phyloP scores from a whole-genome alignment of 495 filamentous ascomycete species.

The Penicillium maclennaniae region DNA sequence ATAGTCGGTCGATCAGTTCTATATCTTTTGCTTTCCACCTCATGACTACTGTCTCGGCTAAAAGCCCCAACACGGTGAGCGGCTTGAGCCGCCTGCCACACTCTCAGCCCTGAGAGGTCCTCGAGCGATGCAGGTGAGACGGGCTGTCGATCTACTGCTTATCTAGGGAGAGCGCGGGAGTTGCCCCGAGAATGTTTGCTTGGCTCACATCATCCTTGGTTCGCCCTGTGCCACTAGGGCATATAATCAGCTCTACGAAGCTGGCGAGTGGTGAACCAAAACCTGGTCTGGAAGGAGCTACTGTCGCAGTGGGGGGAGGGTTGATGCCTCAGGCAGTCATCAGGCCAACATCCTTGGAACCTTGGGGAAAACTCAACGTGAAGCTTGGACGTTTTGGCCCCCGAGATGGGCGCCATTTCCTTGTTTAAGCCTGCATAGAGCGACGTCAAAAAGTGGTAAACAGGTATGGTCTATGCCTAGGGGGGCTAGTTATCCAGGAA shows the following conservation, averaged over 20 bases:
- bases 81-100: neutral
- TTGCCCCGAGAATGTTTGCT: slow-evolving; percentile 6
- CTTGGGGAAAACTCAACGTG: neutral
- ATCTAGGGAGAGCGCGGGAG: slow-evolving; percentile 1
- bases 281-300: neutral
- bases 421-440: neutral
- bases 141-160: slow-evolving; percentile 8
- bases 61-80: neutral
- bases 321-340: too few relatives aligned
- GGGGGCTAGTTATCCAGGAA: neutral
- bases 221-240: neutral
- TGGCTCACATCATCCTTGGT: slow-evolving; percentile 10
- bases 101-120: neutral
- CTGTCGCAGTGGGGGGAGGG: neutral
- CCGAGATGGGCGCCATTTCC: neutral
- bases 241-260: neutral
- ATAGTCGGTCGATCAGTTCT: neutral
- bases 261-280: neutral
- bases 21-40: neutral
- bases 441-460: neutral
- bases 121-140: slow-evolving; percentile 8
- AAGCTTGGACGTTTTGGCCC: neutral
- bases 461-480: neutral
- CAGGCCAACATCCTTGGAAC: slow-evolving; percentile 3
- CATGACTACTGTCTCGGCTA: neutral